These are phyloP conservation scores for Cryptococcus sp. DNA, from an alignment of 1,284 basidiomycete genomes.

Conservation along the genomic window DNA sequence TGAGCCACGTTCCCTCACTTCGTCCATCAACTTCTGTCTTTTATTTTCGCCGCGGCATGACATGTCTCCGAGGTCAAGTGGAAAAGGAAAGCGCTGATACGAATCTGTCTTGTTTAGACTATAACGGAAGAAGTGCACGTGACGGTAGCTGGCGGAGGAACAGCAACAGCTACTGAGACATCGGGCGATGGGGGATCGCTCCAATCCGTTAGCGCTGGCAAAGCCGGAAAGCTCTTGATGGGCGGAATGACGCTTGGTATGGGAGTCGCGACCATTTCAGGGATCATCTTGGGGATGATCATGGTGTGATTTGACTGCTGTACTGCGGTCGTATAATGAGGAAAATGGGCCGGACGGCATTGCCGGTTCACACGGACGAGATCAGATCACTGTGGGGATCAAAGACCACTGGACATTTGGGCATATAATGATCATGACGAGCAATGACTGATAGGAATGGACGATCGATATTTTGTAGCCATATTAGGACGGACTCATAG, in stretches of 20 bases:
- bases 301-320: background rate
- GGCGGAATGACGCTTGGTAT: background rate
- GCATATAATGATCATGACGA: too few species aligned
- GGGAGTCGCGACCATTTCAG: background rate
- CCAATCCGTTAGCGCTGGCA: background rate
- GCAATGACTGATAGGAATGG: too few species aligned
- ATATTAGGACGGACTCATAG: too few species aligned
- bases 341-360: too few species aligned
- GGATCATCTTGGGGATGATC: background rate
- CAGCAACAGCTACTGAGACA: background rate
- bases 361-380: too few species aligned
- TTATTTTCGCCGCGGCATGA: too few species aligned
- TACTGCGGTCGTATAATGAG: too few species aligned
- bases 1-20: background rate
- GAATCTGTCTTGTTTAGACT: background rate
- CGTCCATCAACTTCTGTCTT: background rate
- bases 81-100: background rate
- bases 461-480: too few species aligned
- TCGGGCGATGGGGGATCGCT: background rate
- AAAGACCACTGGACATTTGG: too few species aligned
- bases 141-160: background rate
- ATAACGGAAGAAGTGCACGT: background rate
- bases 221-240: background rate
- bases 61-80: background rate
- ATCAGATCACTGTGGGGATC: too few species aligned